Evolutionary conservation across 2,329 filamentous ascomycete species (phyloP), one percentile per base, ranked within the genome.

Genomic region (Colletotrichum sp.): DNA sequence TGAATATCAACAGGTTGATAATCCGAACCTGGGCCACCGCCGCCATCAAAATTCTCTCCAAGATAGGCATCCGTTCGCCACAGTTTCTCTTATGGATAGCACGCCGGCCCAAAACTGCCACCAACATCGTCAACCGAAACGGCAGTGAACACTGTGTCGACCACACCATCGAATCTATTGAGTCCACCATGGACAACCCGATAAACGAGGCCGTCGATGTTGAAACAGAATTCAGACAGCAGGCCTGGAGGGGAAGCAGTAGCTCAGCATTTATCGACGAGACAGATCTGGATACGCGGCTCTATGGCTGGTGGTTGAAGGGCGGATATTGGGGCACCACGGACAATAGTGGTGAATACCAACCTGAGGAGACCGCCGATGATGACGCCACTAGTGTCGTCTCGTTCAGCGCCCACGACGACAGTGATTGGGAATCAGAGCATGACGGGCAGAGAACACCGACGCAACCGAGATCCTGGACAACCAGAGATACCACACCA

Each of bases 241-340:
- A 92, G 64, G 86, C 94, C 34, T 83, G 84, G 73, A 82, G 61
- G 84, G 82, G 71, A 82, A 80, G 8, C 78, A 78, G 14, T 80
- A 82, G 69, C 81, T 84, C 81, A 80, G 82, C 78, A 30, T 34
- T 86, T 18, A 78, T 86, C 8, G 86, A 92, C 55, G 94, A 97
- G 79, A 89, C 90, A 32, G 90, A 91, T 52, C 87, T 98, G 4
- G 94, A 96, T 77, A 89, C 90, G 3, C 93, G 92, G 74, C 86
- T 98, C 3, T 98, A 98, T 82, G 88, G 88, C 34, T 97, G 96
- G 91, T 98, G 95, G 94, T 92, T 94, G 68, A 88, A 89, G 69
- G 95, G 95, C 24, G 95, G 95, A 9, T 94, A 94, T 86, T 98
- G 95, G 92, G 96, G 96, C 2, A 92, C 93, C 18, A 88, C 93